Conservation (phyloP, 306 rosid genomes). For the Pterocarpus macrocarpus region DNA sequence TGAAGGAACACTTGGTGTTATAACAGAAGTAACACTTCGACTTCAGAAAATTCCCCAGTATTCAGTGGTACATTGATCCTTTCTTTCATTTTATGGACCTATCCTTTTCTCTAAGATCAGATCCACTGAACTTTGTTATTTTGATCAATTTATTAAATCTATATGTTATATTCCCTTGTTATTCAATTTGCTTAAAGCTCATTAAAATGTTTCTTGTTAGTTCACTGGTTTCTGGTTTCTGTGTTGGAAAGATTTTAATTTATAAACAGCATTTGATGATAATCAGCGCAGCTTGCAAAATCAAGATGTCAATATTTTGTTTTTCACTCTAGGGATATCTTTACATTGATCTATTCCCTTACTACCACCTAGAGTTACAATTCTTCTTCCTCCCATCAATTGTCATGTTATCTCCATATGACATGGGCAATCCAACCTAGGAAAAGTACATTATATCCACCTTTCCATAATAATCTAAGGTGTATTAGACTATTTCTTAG, state of each 20-base stretch:
- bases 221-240: conserved; percentile 43
- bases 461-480: conserved; percentile 22
- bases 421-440: neutral
- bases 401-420: conserved; percentile 24
- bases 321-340: neutral
- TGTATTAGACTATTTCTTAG: conserved; percentile 24
- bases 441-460: neutral
- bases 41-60: conserved; percentile 89
- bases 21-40: conserved; percentile 89
- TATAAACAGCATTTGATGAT: conserved; percentile 17
- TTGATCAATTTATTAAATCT: conserved; percentile 28
- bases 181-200: conserved; percentile 32
- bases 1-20: conserved; percentile 95
- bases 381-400: conserved; percentile 2
- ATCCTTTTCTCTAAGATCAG: conserved; percentile 40
- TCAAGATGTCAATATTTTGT: conserved; percentile 23
- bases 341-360: neutral
- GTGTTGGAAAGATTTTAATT: neutral
- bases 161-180: conserved; percentile 13
- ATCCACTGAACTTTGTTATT: conserved; percentile 23
- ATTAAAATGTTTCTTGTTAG: conserved; percentile 22
- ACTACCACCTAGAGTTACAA: neutral
- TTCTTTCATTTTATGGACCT: conserved; percentile 10
- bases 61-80: conserved; percentile 74
- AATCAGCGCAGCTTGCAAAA: conserved; percentile 24